Evolutionary conservation across 257 asterid species (phyloP), one percentile per base, ranked within the genome.

Genomic region (Petrea volubilis): DNA sequence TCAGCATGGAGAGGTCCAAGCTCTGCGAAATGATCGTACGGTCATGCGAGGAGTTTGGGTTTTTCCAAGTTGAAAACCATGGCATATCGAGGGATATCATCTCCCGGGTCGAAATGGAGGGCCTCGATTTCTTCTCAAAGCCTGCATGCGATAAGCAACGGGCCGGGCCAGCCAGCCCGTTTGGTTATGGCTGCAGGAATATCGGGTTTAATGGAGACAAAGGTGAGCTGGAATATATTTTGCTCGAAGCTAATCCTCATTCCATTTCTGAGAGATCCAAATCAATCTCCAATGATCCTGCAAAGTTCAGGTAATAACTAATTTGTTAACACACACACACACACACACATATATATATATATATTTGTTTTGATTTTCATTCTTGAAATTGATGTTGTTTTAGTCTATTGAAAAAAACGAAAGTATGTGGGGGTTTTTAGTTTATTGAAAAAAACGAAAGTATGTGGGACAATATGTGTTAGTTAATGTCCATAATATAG

Each of bases 181-280:
- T 87, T 31, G 97, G 97, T 0, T 92, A 92, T 49, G 97, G 96
- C 1, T 83, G 84, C 68, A 92, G 86, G 81, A 86, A 83, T 47
- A 92, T 92, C 64, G 97, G 97, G 0, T 67, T 61, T 70, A 80
- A 92, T 69, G 97, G 97, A 0, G 97, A 92, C 57, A 82, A 76
- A 70, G 97, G 91, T 9, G 93, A 88, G 57, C 93, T 90, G 9
- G 95, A 90, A 56, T 90, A 88, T 53, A 56, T 90, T 64, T 84
- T 90, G 14, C 63, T 90, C 8, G 90, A 84, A 73, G 81, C 91
- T 7, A 68, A 88, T 64, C 77, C 88, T 47, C 56, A 8, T n/a
- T 78, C 85, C 1, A 38, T 88, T 57, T 33, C 67, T 29, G 38
- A 70, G 14, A 74, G 84, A 18, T 78, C 90, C 77, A 68, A 82